Evolutionary conservation across 805 yeast species (phyloP).

Genomic region (Sugiyamaella qingdaonensis): DNA sequence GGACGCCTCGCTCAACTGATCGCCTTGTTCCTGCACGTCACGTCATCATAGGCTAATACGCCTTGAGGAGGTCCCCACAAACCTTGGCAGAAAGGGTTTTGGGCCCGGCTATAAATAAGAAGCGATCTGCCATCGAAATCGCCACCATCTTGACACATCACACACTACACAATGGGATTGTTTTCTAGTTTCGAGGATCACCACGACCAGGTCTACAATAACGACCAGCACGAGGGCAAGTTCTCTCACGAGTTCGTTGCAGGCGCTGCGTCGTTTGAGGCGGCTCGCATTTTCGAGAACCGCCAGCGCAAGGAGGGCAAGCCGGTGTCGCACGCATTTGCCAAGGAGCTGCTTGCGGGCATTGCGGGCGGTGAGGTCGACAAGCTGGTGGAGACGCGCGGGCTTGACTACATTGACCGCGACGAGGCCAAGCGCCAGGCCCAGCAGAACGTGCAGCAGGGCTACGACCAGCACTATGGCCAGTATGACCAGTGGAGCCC

Average conservation of each 20-base stretch:
- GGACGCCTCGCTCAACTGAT: background rate
- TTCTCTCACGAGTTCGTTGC: conserved; percentile 27
- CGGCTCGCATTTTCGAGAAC: conserved; percentile 23
- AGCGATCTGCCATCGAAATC: background rate
- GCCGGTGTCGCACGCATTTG: conserved; percentile 24
- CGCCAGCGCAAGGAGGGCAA: conserved; percentile 24
- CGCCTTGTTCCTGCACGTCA: conserved; percentile 4
- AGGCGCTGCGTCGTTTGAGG: conserved; percentile 28
- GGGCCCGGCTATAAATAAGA: background rate
- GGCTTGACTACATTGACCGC: conserved; percentile 23
- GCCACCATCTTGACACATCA: background rate
- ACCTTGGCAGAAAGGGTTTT: background rate
- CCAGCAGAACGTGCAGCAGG: conserved; percentile 17
- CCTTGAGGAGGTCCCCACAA: background rate
- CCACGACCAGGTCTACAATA: conserved; percentile 17
- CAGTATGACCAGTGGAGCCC: conserved; percentile 15
- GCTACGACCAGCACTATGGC: conserved; percentile 25
- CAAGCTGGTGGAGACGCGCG: conserved; percentile 26
- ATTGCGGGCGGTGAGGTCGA: conserved; percentile 28
- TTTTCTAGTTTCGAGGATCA: conserved; percentile 19
- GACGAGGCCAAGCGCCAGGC: conserved; percentile 23
- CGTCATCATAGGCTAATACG: background rate
- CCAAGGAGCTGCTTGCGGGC: conserved; percentile 26
- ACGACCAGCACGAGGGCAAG: conserved; percentile 20
- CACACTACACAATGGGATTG: conserved; percentile 7